Evolutionary conservation across 1,139 yeast genomes (phyloP).

Genomic region (Pichia sp.): DNA sequence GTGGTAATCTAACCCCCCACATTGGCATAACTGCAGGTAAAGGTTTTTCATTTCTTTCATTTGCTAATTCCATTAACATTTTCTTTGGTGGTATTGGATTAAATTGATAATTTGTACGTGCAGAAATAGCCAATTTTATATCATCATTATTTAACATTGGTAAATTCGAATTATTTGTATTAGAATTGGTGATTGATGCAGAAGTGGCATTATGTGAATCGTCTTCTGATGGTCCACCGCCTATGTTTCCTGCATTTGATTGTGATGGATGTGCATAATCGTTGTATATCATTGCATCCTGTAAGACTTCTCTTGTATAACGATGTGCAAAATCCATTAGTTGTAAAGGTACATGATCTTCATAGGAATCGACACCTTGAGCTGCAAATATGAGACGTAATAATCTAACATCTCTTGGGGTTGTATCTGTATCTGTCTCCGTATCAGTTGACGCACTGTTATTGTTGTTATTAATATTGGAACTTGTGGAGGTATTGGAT

Average conservation of each 20-base stretch:
- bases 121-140: slow-evolving; percentile 84
- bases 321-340: slow-evolving; percentile 94
- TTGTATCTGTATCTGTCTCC: not conserved
- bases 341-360: slow-evolving; percentile 91
- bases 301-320: slow-evolving; percentile 78
- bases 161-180: not conserved
- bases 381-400: slow-evolving; percentile 88
- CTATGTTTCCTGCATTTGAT: slow-evolving; percentile 33
- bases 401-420: slow-evolving; percentile 63
- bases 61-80: slow-evolving; percentile 79
- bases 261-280: slow-evolving; percentile 60
- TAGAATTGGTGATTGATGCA: not conserved
- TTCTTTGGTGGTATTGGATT: slow-evolving; percentile 93
- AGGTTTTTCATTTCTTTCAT: slow-evolving; percentile 82
- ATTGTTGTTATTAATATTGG: not conserved
- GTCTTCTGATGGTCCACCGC: not conserved
- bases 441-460: not conserved
- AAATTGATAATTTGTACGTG: slow-evolving; percentile 89
- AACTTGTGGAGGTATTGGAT: not conserved
- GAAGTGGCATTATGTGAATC: not conserved
- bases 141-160: slow-evolving; percentile 70
- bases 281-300: slow-evolving; percentile 81
- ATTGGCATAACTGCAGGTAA: slow-evolving; percentile 88
- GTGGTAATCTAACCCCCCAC: slow-evolving; percentile 92
- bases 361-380: slow-evolving; percentile 86